Evolutionary conservation across 164 flowering plant species (phyloP), one percentile per base, ranked within the genome.

Genomic region (Taxillus chinensis): DNA sequence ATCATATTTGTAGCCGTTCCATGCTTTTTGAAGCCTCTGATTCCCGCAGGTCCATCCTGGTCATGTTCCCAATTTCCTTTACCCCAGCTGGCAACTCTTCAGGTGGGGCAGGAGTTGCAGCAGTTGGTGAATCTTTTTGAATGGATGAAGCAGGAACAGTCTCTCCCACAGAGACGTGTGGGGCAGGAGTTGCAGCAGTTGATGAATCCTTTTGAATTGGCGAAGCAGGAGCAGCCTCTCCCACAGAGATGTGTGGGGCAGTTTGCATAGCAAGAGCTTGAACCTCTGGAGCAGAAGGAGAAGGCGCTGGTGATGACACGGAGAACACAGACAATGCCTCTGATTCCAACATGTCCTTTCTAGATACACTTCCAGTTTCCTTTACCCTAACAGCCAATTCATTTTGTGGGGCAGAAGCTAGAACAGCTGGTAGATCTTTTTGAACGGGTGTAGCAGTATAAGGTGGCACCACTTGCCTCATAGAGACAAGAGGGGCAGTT

Each of bases 1-100:
- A 54, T 82, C 76, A 85, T 41, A 85, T 74, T 67, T 76, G 73
- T 53, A 85, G 81, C 70, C 78, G 75, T 62, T 79, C 74, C 69
- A 87, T 58, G 60, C 68, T 68, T 68, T 72, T 60, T 60, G 74
- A 64, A 40, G 75, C 60, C 27, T 74, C 75, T 17, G 72, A 65
- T 64, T 78, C 84, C 65, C 70, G 69, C 59, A 54, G 17, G 16
- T 66, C 68, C 39, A 60, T 62, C 14, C 59, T 48, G 8, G 60
- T 16, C 42, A 52, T 45, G 49, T 13, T 66, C 39, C 41, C 62
- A 37, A 55, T 62, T 68, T 81, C 76, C 53, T 73, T 74, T 39
- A 54, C 68, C 54, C 59, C 61, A 57, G 69, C 66, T 8, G 63
- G 55, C 48, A 68, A 42, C 54, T 68, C 17, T 49, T 12, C 50